phyloP scores from a whole-genome alignment of 805 yeast species.

The Sporopachydermia quercuum region DNA sequence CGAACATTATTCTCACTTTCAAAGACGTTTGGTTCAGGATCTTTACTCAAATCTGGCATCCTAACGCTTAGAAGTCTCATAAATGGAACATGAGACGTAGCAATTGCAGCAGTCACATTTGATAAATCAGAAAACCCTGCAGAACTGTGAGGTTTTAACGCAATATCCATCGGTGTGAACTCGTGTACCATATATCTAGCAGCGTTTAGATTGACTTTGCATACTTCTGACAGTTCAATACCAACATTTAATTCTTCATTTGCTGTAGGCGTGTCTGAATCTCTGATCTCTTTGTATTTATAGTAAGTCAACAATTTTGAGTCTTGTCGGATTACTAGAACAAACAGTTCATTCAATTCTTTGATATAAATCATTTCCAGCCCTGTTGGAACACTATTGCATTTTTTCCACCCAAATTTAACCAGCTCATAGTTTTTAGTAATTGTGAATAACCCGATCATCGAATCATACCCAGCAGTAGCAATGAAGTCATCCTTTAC shows the following conservation, averaged over 20 bases:
- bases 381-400: slow-evolving; percentile 37
- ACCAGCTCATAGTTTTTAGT: slow-evolving; percentile 16
- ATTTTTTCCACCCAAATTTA: slow-evolving; percentile 7
- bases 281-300: slow-evolving; percentile 11
- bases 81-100: slow-evolving; percentile 67
- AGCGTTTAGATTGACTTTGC: slow-evolving; percentile 48
- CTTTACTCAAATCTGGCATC: slow-evolving; percentile 19
- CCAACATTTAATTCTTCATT: slow-evolving; percentile 4
- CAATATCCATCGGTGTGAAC: slow-evolving; percentile 40
- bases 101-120: slow-evolving; percentile 33
- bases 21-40: not conserved
- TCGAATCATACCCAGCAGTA: slow-evolving; percentile 19
- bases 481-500: slow-evolving; percentile 24
- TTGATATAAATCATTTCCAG: slow-evolving; percentile 31
- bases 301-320: slow-evolving; percentile 39
- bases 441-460: slow-evolving; percentile 9
- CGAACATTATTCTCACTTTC: not conserved
- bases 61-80: slow-evolving; percentile 48
- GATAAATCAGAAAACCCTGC: not conserved
- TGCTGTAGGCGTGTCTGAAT: too few relatives aligned
- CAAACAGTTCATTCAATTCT: slow-evolving; percentile 17
- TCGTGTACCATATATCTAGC: slow-evolving; percentile 55
- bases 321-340: slow-evolving; percentile 45
- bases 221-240: slow-evolving; percentile 19
- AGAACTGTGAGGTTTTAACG: slow-evolving; percentile 11